These are phyloP conservation scores for Fusarium duplospermum DNA, from an alignment of 2,329 filamentous ascomycete genomes.

Conservation along the genomic window DNA sequence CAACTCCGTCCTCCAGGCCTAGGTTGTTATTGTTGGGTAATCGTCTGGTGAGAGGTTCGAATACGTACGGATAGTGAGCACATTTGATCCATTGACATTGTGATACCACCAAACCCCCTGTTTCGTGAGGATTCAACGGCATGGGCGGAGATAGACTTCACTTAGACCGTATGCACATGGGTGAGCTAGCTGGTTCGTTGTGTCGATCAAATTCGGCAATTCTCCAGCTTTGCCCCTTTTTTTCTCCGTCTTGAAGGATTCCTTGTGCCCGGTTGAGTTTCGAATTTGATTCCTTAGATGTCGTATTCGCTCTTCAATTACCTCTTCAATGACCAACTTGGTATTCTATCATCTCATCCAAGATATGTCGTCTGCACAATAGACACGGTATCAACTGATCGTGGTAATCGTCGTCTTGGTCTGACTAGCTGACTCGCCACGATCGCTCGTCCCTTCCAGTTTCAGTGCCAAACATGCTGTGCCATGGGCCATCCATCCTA, in stretches of 20 bases:
- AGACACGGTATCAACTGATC: not conserved
- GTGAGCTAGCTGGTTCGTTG: slow-evolving; percentile 24
- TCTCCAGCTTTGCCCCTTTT: slow-evolving; percentile 26
- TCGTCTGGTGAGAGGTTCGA: not conserved
- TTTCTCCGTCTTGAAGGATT: slow-evolving; percentile 1
- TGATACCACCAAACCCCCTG: not conserved
- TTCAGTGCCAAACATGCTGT: slow-evolving; percentile 18
- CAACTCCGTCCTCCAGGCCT: not conserved
- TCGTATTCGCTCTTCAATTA: not conserved
- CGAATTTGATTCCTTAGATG: not conserved
- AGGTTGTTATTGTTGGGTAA: not conserved
- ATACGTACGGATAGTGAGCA: not conserved
- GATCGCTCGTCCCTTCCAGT: slow-evolving; percentile 15
- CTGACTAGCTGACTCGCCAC: slow-evolving; percentile 32
- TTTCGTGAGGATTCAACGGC: slow-evolving; percentile 23
- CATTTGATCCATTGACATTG: not conserved
- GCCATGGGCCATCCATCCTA: slow-evolving; percentile 4
- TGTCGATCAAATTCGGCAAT: slow-evolving; percentile 40
- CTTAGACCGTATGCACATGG: slow-evolving; percentile 21
- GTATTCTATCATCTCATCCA: not conserved
- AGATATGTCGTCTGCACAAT: not conserved
- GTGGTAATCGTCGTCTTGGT: not conserved
- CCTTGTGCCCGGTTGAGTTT: not conserved
- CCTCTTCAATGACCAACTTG: not conserved
- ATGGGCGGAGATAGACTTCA: slow-evolving; percentile 32